These are phyloP conservation scores for Pseudocohnilembus persalinus DNA, from an alignment of 169 alveolate genomes.

Conservation along the genomic window DNA sequence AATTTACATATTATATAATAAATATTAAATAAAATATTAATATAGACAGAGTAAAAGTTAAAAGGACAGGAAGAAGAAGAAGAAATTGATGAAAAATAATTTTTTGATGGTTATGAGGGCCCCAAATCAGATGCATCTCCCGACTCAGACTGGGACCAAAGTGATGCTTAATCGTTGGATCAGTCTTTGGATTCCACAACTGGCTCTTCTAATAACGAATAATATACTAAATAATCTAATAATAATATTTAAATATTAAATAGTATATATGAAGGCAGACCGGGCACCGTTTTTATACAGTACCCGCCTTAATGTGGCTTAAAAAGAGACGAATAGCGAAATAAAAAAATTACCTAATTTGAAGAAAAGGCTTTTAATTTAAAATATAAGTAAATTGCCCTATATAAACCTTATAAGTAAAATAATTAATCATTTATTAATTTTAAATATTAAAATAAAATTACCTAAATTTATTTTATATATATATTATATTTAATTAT, in stretches of 20 bases:
- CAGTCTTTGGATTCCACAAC: not conserved
- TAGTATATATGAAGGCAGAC: constrained; percentile 34
- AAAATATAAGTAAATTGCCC: not conserved
- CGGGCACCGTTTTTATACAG: constrained; percentile 55
- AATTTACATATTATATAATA: no score
- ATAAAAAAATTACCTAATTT: not conserved
- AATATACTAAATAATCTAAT: not conserved
- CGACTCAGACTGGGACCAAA: not conserved
- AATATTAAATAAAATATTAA: no score
- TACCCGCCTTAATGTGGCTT: constrained; percentile 33
- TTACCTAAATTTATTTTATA: not conserved
- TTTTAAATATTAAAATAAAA: not conserved
- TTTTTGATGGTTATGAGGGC: not conserved
- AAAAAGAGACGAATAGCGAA: constrained; percentile 10
- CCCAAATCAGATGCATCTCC: not conserved
- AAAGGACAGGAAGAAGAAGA: not conserved
- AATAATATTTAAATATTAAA: constrained; percentile 1
- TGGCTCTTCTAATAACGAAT: not conserved
- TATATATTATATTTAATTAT: no score
- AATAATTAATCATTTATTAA: not conserved
- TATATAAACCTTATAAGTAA: not conserved
- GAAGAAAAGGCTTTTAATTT: constrained; percentile 7
- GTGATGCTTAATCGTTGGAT: not conserved
- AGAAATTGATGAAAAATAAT: not conserved
- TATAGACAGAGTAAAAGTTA: not conserved